Conservation (phyloP, 140 eudicot genomes). For the Oenanthe javanica region DNA sequence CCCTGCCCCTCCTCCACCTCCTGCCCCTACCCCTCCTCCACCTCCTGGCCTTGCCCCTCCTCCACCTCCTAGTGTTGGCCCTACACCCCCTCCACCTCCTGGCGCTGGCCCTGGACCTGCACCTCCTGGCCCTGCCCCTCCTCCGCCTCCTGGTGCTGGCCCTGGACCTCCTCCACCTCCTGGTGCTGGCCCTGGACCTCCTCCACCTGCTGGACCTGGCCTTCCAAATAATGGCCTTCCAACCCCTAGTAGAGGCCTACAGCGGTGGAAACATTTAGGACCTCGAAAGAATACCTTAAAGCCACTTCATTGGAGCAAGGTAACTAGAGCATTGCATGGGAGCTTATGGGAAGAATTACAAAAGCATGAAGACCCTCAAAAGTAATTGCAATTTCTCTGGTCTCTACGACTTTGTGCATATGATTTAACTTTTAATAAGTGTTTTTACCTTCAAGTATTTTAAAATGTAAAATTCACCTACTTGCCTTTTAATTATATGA, state of each 20-base stretch:
- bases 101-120: background rate
- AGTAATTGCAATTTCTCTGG: conserved; percentile 19
- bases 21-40: background rate
- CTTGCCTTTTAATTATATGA: background rate
- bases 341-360: conserved; percentile 95
- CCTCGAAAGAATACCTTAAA: conserved; percentile 62
- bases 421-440: background rate
- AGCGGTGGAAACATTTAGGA: conserved; percentile 36
- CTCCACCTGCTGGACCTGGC: background rate
- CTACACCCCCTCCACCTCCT: background rate
- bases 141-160: background rate
- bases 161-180: background rate
- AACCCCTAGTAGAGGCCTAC: conserved; percentile 11
- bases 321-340: conserved; percentile 74
- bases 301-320: conserved; percentile 95
- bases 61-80: background rate
- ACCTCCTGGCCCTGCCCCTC: background rate
- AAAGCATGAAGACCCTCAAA: conserved; percentile 65
- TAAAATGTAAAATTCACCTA: background rate
- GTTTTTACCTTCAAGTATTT: background rate
- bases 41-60: background rate
- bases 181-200: background rate
- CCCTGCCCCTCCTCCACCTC: background rate
- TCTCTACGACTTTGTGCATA: background rate
- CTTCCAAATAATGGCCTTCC: conserved; percentile 26